Percentiles rank a stretch among this genome's conserved stretches.
Evolutionary conservation across 305 asterid species (phyloP).

Genomic region (Fraxinus floribunda): DNA sequence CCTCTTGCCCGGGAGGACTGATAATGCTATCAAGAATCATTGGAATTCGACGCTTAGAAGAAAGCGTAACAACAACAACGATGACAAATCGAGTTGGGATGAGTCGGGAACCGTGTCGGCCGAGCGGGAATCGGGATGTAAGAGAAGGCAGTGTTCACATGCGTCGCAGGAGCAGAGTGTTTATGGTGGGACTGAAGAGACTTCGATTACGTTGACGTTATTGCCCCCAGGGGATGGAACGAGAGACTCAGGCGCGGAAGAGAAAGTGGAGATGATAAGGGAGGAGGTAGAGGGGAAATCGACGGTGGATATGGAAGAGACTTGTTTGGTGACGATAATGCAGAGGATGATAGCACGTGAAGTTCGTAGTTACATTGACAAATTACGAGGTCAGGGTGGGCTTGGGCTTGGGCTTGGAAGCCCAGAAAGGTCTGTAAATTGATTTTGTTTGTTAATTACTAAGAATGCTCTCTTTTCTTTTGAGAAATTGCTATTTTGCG

Average conservation of each 20-base stretch:
- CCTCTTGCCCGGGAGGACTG: conserved; percentile 61
- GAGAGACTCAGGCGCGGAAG: conserved; percentile 16
- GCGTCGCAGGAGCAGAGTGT: conserved; percentile 46
- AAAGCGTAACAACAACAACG: conserved; percentile 7
- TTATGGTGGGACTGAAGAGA: conserved; percentile 35
- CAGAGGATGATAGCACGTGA: conserved; percentile 63
- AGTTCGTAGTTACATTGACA: conserved; percentile 54
- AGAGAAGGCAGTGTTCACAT: conserved; percentile 44
- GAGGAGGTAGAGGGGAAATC: conserved; percentile 20
- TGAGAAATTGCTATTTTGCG: background rate
- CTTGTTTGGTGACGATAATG: conserved; percentile 44
- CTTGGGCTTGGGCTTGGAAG: conserved; percentile 16
- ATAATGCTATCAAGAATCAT: conserved; percentile 63
- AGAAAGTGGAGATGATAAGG: background rate
- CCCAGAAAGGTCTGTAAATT: conserved; percentile 5
- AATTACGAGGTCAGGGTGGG: conserved; percentile 45
- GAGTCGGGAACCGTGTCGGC: conserved; percentile 29
- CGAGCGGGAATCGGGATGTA: conserved; percentile 29
- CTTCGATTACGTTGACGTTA: conserved; percentile 34
- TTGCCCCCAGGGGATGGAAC: conserved; percentile 40
- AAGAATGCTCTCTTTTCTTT: background rate
- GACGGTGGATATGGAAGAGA: conserved; percentile 39
- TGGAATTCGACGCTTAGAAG: conserved; percentile 60
- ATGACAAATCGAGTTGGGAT: conserved; percentile 13
- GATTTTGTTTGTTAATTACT: background rate